Evolutionary conservation across 1,284 basidiomycete species (phyloP), one percentile per base, ranked within the genome.

Genomic region (Cryptococcus sp.): DNA sequence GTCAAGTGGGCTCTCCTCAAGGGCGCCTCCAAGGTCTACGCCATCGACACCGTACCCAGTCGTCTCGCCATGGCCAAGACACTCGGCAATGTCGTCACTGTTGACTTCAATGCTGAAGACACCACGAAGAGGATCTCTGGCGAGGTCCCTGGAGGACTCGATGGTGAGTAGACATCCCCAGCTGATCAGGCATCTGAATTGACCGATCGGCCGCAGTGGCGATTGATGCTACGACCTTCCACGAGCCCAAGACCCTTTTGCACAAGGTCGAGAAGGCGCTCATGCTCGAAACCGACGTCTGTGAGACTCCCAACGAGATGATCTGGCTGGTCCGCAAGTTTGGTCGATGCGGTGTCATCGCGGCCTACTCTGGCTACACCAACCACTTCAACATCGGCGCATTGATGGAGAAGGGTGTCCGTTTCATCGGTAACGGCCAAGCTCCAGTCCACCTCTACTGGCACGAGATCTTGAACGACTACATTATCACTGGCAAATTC

Each of bases 391-490:
- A 88, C 72, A 83, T 77, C 42, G 75, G 73, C 25, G 86, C 88
- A 0, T 69, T 91, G 49, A 90, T 91, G 88, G 88, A 91, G 81
- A 88, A 88, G 75, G 78, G 77, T 16, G 78, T 88, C 19, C 79
- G 86, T 62, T 79, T 88, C 53, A 86, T 88, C 65, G 86, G 86
- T 3, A 87, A 87, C 65, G 86, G 87, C 1, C 78, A 80, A 66
- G 88, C 88, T 0, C 88, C 88, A 1, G 85, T 87, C 0, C 87
- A 88, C 71, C 81, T 82, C 52, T 90, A 88, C 78, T 89, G 88
- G 87, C 79, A 88, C 54, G 84, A 88, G 67, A 84, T 89, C 54
- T 72, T 89, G 52, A 77, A 87, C 67, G 73, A 77, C 45, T 79
- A 79, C 63, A 68, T 90, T 69, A 78, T 83, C 52, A 80, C 84